A percentile compares a stretch with the other conserved stretches of the same genome.
Evolutionary conservation across 345 rosid genomes (phyloP).

Genomic region (Aquilaria yunnanensis): DNA sequence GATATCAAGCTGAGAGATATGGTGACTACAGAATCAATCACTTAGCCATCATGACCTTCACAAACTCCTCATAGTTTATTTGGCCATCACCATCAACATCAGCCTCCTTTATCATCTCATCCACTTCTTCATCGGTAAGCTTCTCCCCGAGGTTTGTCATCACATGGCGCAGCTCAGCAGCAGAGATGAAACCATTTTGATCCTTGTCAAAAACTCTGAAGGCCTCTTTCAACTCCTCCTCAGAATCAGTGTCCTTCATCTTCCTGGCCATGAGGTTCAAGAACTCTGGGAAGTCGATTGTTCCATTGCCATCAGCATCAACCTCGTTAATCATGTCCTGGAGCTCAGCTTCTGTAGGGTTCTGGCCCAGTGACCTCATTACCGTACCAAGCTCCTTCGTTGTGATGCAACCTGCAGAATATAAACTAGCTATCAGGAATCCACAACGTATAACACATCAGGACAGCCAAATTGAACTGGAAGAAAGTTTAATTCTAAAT

Average conservation of each 20-base stretch:
- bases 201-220: conserved; percentile 6
- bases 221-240: conserved; percentile 5
- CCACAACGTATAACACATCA: neutral
- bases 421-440: neutral
- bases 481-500: neutral
- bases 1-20: no score
- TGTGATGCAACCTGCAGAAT: conserved; percentile 2
- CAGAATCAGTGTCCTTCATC: conserved; percentile 6
- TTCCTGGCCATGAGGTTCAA: conserved; percentile 5
- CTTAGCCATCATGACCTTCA: conserved; percentile 6
- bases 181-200: conserved; percentile 7
- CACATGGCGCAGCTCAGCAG: conserved; percentile 4
- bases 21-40: no score
- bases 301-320: conserved; percentile 8
- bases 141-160: conserved; percentile 7
- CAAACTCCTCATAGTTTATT: conserved; percentile 7
- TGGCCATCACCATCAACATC: conserved; percentile 8
- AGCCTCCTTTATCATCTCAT: conserved; percentile 6
- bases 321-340: conserved; percentile 9
- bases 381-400: conserved; percentile 7
- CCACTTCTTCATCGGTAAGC: conserved; percentile 9
- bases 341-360: conserved; percentile 5
- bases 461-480: neutral
- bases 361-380: conserved; percentile 5
- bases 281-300: conserved; percentile 8